Evolutionary conservation across 208 protist genomes (phyloP), one percentile per base, ranked within the genome.

Genomic region (Wallacemonas sp.): DNA sequence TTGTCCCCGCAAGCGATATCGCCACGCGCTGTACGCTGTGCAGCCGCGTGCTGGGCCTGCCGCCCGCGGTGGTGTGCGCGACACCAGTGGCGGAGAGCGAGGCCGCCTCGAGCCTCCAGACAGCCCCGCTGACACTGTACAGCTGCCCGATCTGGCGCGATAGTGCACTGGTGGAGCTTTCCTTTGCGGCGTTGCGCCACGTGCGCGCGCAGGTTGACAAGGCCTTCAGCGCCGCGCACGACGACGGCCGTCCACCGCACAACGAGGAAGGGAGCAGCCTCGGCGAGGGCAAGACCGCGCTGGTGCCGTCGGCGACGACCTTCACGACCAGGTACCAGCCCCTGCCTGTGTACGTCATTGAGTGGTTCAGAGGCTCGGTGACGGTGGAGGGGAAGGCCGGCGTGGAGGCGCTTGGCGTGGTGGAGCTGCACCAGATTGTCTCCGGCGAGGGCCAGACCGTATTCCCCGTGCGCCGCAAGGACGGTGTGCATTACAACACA

Each of bases 371-470:
- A 0, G 82, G 79, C 23, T 62, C 32, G 7, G 81, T 87, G 26
- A 72, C 62, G 33, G 22, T 63, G 10, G 77, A 80, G n/a, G 82
- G 87, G 1, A 70, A 61, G 62, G 81, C 78, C 7, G 70, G 72
- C 14, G 52, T 89, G 50, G 61, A 68, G 16, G 59, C 65, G 0
- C 63, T 90, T n/a, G 79, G 76, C 16, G 67, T 41, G 41, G 78
- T 93, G 22, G 67, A 79, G 54, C 69, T 88, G 42, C 76, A 79
- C 28, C 88, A 90, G 67, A 76, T 86, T 14, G 32, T 90, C 18
- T 39, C 52, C 1, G 70, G 69, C 3, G 69, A 77, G 16, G 3
- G 39, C 14, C 29, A 45, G 31, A 64, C 84, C 42, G 25, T 86
- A 18, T 83, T 78, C n/a, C 55, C 77, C 36, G 69, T 76, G 18